These are phyloP conservation scores for Adansonia madagascariensis DNA, from an alignment of 441 rosid species.

Conservation along the genomic window DNA sequence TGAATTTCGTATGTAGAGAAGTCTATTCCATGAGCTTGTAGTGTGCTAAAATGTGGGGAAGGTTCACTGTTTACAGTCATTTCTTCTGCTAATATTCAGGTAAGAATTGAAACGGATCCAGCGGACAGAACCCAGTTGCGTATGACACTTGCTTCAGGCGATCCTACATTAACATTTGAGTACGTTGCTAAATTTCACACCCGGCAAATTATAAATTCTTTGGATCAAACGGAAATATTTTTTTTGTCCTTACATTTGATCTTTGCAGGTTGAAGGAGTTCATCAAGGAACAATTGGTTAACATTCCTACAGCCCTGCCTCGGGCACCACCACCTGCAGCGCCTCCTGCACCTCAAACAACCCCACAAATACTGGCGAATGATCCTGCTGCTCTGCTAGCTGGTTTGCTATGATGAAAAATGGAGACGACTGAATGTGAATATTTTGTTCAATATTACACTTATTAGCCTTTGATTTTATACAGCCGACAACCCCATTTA, in stretches of 20 bases:
- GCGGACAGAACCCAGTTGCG: constrained; percentile 98
- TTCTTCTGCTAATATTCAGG: constrained; percentile 48
- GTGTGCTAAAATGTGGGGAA: not conserved
- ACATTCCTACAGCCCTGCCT: constrained; percentile 57
- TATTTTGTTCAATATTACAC: constrained; percentile 48
- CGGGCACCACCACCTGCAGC: constrained; percentile 38
- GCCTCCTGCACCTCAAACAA: constrained; percentile 53
- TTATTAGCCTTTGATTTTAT: constrained; percentile 43
- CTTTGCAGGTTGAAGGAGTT: constrained; percentile 86
- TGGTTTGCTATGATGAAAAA: constrained; percentile 61
- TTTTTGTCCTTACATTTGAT: constrained; percentile 3
- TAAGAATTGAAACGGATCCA: constrained; percentile 97
- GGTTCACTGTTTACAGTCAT: not conserved
- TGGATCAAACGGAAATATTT: not conserved
- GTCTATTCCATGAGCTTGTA: not conserved
- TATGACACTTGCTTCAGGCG: constrained; percentile 91
- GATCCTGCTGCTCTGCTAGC: constrained; percentile 95
- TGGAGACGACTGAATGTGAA: not conserved
- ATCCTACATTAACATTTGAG: constrained; percentile 87
- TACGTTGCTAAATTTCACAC: constrained; percentile 43
- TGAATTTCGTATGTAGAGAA: not conserved
- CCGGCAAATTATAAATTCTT: not conserved
- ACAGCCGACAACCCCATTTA: constrained; percentile 41
- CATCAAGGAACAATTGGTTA: constrained; percentile 79
- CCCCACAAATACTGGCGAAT: constrained; percentile 46